Evolutionary conservation across 192 early-diverging fungal genomes (phyloP).

Genomic region (Linnemannia hyalina): DNA sequence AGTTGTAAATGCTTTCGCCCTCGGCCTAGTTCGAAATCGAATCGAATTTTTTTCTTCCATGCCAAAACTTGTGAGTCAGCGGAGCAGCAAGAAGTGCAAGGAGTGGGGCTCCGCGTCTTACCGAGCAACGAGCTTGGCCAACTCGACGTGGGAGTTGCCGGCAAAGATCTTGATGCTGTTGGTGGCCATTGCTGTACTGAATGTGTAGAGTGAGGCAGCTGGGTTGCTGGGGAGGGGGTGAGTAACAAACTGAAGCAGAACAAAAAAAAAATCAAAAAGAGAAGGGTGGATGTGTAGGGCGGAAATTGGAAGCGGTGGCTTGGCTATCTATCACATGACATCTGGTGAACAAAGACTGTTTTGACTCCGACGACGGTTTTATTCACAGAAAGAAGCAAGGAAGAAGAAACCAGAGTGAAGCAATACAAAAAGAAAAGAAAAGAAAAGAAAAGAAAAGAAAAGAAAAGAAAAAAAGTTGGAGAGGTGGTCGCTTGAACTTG

Average conservation of each 20-base stretch:
- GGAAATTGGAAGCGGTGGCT: constrained; percentile 8
- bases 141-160: constrained; percentile 95
- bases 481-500: not conserved
- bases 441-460: not conserved
- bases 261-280: constrained; percentile 5
- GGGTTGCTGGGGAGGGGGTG: constrained; percentile 21
- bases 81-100: not conserved
- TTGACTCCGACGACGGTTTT: not conserved
- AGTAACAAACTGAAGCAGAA: constrained; percentile 25
- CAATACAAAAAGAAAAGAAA: not conserved
- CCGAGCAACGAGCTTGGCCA: constrained; percentile 93
- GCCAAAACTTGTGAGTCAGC: not conserved
- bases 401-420: not conserved
- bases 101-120: constrained; percentile 55
- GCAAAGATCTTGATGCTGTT: constrained; percentile 98
- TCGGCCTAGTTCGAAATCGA: constrained; percentile 10
- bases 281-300: too few relatives aligned
- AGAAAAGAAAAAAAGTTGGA: not conserved
- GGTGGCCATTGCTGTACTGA: constrained; percentile 70
- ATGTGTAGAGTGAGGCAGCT: constrained; percentile 25
- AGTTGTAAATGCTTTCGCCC: not conserved
- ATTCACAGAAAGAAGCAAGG: too few relatives aligned
- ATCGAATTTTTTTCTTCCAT: not conserved
- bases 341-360: not conserved
- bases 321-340: constrained; percentile 29